Base-by-base conservation (phyloP, 202 grass and related monocot genomes). In the Panicum hallii region DNA sequence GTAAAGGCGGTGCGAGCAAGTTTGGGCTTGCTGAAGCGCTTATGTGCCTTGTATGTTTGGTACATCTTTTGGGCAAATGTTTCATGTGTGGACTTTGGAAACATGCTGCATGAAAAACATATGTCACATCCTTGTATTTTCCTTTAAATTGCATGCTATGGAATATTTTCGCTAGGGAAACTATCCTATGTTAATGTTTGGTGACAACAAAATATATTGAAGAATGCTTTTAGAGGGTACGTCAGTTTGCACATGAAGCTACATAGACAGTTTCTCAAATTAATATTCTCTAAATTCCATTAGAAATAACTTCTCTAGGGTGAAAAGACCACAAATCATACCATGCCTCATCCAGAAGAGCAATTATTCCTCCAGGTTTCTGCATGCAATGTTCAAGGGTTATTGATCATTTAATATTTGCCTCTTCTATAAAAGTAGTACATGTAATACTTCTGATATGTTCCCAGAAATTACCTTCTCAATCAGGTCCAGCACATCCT, bases 351-450 rank as follows among this genome's bases (percentile, higher is more conserved):
- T 98, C 95, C 75, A 98, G 91, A 30, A 98, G 93, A 62, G 95
- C 95, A 88, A 98, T 95, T 92, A 98, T 98, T 66, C 95, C 95
- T 82, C 95, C 95, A 86, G 95, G 93, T 98, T 98, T 98, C 95
- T 98, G 91, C 86, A 84, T 58, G 32, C 20, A 89, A 62, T 82
- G 30, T 56, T 82, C n/a, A 89, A 71, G 48, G 66, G 74, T 83
- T 79, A 58, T 65, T 76, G 47, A 77, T 78, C 34, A 74, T 5
- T 41, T 57, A 40, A 82, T 57, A 87, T 54, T 77, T 73, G 6
- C 69, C 69, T 85, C 8, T 78, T 80, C 8, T 79, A 48, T 71
- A 79, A 19, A 86, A 74, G 57, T 82, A 80, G 64, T 90, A 55
- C 50, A 49, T 5, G 12, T 32, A 32, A 32, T 46, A 81, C 70